Evolutionary conservation across 2,329 filamentous ascomycete genomes (phyloP).

Genomic region (Aquanectria penicillioides): DNA sequence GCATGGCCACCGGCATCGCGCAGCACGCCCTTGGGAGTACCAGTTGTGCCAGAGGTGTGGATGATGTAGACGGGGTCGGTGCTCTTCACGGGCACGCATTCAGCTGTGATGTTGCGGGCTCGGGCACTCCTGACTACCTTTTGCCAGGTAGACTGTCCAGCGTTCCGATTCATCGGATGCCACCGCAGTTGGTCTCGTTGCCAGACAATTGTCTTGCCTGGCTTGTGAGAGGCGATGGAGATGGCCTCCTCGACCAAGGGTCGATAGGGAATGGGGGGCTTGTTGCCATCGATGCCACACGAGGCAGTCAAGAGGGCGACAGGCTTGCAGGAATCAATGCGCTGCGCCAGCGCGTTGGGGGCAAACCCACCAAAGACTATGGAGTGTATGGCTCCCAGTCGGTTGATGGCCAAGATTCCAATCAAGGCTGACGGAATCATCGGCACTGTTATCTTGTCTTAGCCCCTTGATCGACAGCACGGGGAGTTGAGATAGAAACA

Average conservation of each 20-base stretch:
- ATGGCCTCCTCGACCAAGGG: slow-evolving; percentile 81
- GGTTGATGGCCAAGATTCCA: slow-evolving; percentile 82
- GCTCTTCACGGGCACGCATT: slow-evolving; percentile 80
- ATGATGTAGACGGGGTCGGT: slow-evolving; percentile 89
- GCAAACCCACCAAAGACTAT: slow-evolving; percentile 96
- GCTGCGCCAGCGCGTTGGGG: slow-evolving; percentile 80
- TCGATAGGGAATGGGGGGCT: slow-evolving; percentile 81
- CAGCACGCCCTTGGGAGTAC: slow-evolving; percentile 83
- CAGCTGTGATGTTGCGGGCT: slow-evolving; percentile 73
- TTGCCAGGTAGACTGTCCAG: slow-evolving; percentile 83
- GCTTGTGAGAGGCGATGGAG: slow-evolving; percentile 74
- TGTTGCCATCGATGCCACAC: slow-evolving; percentile 88
- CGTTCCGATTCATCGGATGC: slow-evolving; percentile 72
- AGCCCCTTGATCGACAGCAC: background rate
- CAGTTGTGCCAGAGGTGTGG: slow-evolving; percentile 87
- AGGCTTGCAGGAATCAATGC: slow-evolving; percentile 85
- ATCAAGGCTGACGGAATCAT: slow-evolving; percentile 94
- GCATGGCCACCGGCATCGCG: slow-evolving; percentile 88
- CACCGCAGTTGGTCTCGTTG: slow-evolving; percentile 82
- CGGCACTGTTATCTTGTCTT: slow-evolving; percentile 71
- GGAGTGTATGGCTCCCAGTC: slow-evolving; percentile 87
- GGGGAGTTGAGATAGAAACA: slow-evolving; percentile 14
- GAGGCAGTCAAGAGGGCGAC: slow-evolving; percentile 85
- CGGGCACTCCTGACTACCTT: slow-evolving; percentile 76
- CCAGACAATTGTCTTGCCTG: slow-evolving; percentile 80